Evolutionary conservation across 495 filamentous ascomycete genomes (phyloP).

Genomic region (Haplographium delicatum): DNA sequence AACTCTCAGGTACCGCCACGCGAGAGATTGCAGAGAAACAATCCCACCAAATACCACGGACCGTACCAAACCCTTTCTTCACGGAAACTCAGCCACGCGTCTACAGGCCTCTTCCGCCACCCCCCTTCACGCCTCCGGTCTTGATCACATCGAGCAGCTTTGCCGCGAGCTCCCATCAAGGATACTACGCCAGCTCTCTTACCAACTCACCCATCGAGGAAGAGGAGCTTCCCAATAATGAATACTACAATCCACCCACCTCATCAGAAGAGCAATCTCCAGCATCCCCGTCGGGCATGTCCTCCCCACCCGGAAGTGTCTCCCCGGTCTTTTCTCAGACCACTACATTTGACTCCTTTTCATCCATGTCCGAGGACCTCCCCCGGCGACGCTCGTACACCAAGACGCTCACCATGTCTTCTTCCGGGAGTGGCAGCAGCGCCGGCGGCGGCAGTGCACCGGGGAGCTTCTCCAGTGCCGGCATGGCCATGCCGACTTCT

Average conservation of each 20-base stretch:
- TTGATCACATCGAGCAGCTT: not conserved
- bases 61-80: not conserved
- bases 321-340: not conserved
- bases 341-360: not conserved
- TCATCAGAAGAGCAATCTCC: not conserved
- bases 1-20: no score
- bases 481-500: no score
- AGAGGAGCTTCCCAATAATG: not conserved
- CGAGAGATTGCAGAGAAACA: not conserved
- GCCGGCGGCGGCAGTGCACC: no score
- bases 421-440: no score
- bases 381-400: slow-evolving; percentile 16
- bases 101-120: not conserved
- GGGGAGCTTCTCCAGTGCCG: no score
- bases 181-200: not conserved
- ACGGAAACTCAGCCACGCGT: not conserved
- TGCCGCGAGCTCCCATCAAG: not conserved
- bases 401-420: slow-evolving; percentile 2
- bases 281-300: not conserved
- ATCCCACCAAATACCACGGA: not conserved
- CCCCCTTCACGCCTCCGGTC: slow-evolving; percentile 6
- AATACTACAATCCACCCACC: slow-evolving; percentile 7
- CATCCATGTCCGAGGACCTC: not conserved
- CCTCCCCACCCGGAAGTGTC: no score
- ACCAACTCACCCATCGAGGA: not conserved